Conservation (phyloP, 257 asterid genomes). For the Nicotiana paniculata region DNA sequence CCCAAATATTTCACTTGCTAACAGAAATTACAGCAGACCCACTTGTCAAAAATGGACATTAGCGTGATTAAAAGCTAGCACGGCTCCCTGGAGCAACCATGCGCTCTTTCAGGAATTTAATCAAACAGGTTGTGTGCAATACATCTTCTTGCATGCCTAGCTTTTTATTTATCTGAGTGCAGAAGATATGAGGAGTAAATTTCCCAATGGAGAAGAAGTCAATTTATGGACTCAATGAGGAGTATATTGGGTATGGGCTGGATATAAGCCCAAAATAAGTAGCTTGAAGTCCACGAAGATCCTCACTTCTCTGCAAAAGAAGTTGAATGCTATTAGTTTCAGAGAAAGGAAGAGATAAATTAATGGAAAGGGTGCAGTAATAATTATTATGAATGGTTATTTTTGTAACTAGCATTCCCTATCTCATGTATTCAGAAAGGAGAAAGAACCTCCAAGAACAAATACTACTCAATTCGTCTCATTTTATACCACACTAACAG, state of each 20-base stretch:
- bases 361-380: too few relatives aligned
- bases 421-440: too few relatives aligned
- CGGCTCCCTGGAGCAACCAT: neutral
- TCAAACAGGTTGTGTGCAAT: conserved; percentile 34
- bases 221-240: neutral
- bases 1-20: conserved; percentile 9
- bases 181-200: neutral
- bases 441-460: too few relatives aligned
- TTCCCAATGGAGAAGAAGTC: neutral
- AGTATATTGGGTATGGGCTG: neutral
- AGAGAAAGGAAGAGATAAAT: too few relatives aligned
- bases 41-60: neutral
- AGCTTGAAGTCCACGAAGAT: neutral
- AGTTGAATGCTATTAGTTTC: too few relatives aligned
- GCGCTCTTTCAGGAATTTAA: conserved; percentile 31
- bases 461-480: too few relatives aligned
- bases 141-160: neutral
- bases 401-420: too few relatives aligned
- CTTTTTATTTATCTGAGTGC: neutral
- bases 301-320: too few relatives aligned
- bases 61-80: neutral
- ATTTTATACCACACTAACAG: too few relatives aligned
- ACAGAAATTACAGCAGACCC: neutral
- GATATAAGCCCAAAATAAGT: neutral
- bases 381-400: too few relatives aligned